phyloP scores from a whole-genome alignment of 768 basidiomycete genomes.

The Rhodosporidiobolus odoratus region DNA sequence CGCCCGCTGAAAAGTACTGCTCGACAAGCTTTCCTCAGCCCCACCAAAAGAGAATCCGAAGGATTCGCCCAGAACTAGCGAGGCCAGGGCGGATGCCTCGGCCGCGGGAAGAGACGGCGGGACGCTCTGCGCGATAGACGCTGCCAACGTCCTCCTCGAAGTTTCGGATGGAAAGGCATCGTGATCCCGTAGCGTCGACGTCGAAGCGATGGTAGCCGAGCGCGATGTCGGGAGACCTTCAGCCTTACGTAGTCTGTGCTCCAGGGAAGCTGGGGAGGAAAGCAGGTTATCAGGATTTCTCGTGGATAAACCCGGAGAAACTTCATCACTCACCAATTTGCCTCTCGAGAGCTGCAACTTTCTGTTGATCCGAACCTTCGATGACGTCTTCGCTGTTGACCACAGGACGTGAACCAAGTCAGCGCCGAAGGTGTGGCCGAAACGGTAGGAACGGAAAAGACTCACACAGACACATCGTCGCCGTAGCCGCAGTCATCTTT shows the following conservation, averaged over 20 bases:
- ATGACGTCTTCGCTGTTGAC: conserved; percentile 18
- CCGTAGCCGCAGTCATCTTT: conserved; percentile 23
- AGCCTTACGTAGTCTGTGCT: too few relatives aligned
- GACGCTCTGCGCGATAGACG: conserved; percentile 6
- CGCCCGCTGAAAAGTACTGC: not conserved
- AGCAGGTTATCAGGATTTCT: not conserved
- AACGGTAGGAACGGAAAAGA: too few relatives aligned
- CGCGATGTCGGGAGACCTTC: too few relatives aligned
- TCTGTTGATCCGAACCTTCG: conserved; percentile 26
- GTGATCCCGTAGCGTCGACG: too few relatives aligned
- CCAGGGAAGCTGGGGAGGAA: conserved; percentile 7
- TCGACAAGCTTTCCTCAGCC: not conserved
- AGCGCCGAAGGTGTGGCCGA: not conserved
- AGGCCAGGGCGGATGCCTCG: not conserved
- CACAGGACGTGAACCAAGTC: not conserved
- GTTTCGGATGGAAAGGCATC: not conserved
- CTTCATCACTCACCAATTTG: conserved; percentile 12
- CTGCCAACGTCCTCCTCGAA: not conserved
- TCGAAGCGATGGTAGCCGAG: too few relatives aligned
- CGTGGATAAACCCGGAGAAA: not conserved
- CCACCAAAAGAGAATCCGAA: not conserved
- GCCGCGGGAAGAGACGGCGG: not conserved
- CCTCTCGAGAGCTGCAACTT: conserved; percentile 19
- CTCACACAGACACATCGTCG: conserved; percentile 26
- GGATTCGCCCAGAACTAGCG: not conserved